Evolutionary conservation across 2,329 filamentous ascomycete genomes (phyloP).

Genomic region (Colletotrichum gloeosporioides): DNA sequence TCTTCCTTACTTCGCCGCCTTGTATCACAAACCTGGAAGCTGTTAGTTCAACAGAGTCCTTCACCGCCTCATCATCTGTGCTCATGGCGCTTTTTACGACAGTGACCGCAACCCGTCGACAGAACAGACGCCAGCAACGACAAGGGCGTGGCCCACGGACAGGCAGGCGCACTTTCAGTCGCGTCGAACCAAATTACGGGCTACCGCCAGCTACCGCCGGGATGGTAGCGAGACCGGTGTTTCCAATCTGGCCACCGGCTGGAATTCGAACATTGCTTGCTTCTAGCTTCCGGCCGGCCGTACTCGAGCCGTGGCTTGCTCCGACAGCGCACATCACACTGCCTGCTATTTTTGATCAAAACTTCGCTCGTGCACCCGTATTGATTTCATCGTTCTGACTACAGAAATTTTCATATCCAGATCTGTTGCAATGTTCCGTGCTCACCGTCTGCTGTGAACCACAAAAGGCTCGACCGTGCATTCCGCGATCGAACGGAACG

Average conservation of each 20-base stretch:
- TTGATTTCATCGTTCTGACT: neutral
- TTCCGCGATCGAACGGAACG: neutral
- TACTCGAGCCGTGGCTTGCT: neutral
- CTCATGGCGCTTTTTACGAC: neutral
- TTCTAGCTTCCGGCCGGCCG: neutral
- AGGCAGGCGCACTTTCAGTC: neutral
- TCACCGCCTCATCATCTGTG: neutral
- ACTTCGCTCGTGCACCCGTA: neutral
- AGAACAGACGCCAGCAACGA: neutral
- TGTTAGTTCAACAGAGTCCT: neutral
- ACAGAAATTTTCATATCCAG: neutral
- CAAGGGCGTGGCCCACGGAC: neutral
- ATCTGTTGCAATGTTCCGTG: neutral
- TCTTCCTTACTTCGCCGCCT: neutral
- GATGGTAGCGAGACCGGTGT: neutral
- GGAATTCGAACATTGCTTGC: neutral
- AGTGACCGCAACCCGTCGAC: neutral
- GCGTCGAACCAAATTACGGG: neutral
- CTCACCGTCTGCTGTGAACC: neutral
- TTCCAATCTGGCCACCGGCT: neutral
- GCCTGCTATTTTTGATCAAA: neutral
- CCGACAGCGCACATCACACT: neutral
- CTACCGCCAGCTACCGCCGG: neutral
- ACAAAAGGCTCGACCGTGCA: neutral
- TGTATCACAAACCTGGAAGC: neutral